phyloP scores from a whole-genome alignment of 2,329 filamentous ascomycete genomes.

The Annulohypoxylon truncatum region DNA sequence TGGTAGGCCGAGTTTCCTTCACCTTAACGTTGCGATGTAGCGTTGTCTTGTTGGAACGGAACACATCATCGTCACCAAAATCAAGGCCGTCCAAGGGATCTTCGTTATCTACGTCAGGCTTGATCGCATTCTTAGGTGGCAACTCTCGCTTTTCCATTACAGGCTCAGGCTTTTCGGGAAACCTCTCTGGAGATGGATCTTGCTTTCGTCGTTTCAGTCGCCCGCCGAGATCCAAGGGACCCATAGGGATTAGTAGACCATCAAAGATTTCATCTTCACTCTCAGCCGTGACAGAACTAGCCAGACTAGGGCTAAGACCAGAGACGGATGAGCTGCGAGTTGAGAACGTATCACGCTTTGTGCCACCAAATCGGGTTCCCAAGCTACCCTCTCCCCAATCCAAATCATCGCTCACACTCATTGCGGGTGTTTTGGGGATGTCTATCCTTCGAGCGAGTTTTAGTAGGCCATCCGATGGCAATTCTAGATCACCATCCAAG shows the following conservation, averaged over 20 bases:
- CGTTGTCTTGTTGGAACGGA: slow-evolving; percentile 82
- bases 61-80: slow-evolving; percentile 83
- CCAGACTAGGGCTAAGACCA: slow-evolving; percentile 89
- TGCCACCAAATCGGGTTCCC: slow-evolving; percentile 90
- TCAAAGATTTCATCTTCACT: slow-evolving; percentile 94
- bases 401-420: slow-evolving; percentile 76
- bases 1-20: slow-evolving; percentile 76
- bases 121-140: slow-evolving; percentile 44
- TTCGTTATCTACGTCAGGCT: slow-evolving; percentile 66
- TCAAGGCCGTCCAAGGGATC: slow-evolving; percentile 91
- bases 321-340: slow-evolving; percentile 88
- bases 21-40: slow-evolving; percentile 93
- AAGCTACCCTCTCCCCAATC: slow-evolving; percentile 96
- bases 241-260: slow-evolving; percentile 85
- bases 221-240: slow-evolving; percentile 84
- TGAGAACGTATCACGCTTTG: slow-evolving; percentile 80
- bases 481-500: slow-evolving; percentile 78
- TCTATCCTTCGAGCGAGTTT: slow-evolving; percentile 71
- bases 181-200: slow-evolving; percentile 65
- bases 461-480: slow-evolving; percentile 74
- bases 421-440: slow-evolving; percentile 70
- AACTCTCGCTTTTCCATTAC: slow-evolving; percentile 51
- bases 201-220: slow-evolving; percentile 78
- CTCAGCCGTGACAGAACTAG: slow-evolving; percentile 89
- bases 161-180: slow-evolving; percentile 30